A percentile compares a stretch with the other conserved stretches of the same genome.
Evolutionary conservation across 1,139 yeast species (phyloP).

Genomic region (Williopsis jadinii): DNA sequence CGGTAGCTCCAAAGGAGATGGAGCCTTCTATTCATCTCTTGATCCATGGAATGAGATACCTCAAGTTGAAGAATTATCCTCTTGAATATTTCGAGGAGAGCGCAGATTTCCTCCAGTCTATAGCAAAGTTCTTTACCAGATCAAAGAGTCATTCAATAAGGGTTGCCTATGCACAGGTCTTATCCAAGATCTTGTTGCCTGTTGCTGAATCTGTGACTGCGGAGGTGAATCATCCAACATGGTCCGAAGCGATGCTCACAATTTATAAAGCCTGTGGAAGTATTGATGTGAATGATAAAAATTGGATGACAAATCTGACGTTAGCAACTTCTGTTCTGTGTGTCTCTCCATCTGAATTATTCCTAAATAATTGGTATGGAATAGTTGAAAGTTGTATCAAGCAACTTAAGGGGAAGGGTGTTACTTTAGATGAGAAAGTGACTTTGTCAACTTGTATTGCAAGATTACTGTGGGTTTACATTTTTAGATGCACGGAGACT

Average conservation of each 20-base stretch:
- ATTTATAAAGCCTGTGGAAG: constrained; percentile 47
- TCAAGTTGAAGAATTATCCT: constrained; percentile 76
- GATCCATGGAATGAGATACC: constrained; percentile 86
- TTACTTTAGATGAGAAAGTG: constrained; percentile 49
- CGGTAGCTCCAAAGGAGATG: constrained; percentile 43
- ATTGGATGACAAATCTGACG: constrained; percentile 70
- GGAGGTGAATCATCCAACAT: constrained; percentile 91
- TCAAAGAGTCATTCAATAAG: constrained; percentile 60
- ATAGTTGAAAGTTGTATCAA: constrained; percentile 48
- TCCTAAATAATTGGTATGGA: constrained; percentile 67
- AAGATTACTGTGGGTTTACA: constrained; percentile 81
- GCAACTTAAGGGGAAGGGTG: constrained; percentile 35
- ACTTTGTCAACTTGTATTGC: constrained; percentile 61
- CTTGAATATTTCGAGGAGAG: constrained; percentile 87
- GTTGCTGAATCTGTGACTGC: constrained; percentile 84
- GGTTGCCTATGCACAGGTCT: constrained; percentile 79
- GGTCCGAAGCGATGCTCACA: constrained; percentile 75
- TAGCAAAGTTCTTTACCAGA: constrained; percentile 72
- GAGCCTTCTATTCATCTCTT: constrained; percentile 72
- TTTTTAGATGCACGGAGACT: constrained; percentile 82
- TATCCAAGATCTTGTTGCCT: constrained; percentile 68
- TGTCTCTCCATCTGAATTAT: constrained; percentile 75
- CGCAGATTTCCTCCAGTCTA: constrained; percentile 78
- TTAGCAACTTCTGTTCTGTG: constrained; percentile 69
- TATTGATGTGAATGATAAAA: constrained; percentile 39